Evolutionary conservation across 2,329 filamentous ascomycete genomes (phyloP), one percentile per base, ranked within the genome.

Genomic region (Thelonectria blattea): DNA sequence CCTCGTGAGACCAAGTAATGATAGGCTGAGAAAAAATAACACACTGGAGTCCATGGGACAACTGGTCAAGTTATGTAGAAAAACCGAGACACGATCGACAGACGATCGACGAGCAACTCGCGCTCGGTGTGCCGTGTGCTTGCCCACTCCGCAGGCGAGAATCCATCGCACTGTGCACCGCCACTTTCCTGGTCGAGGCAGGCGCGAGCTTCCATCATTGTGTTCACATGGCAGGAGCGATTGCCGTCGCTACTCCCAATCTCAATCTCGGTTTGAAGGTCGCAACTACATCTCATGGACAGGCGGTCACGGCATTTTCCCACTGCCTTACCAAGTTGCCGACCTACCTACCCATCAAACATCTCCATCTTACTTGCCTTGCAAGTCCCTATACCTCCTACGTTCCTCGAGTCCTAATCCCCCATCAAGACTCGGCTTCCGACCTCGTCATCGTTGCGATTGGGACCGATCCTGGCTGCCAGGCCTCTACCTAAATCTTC

Each of bases 121-220:
- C 51, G 32, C 56, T 50, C 54, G 11, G 15, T 14, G 10, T n/a
- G 12, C 11, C 34, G 56, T 43, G 8, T 41, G n/a, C 51, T 20
- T 43, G 5, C 17, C 32, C 15, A 30, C 30, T 58, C 30, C 22
- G 34, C 34, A 3, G 34, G 34, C 11, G 37, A 37, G 27, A 43
- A 53, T 59, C 57, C 53, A 24, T 42, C 69, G 60, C 69, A 71
- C 69, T 71, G 69, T 70, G 60, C 58, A 54, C 70, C 59, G 68
- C 69, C 69, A 70, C 68, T 66, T 71, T 65, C 66, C 66, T 67
- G 64, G 53, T 37, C 22, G 50, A 48, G 22, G 15, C 42, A 30
- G 34, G 15, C 10, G 34, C 12, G 34, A 15, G 34, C 34, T 53
- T 39, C 48, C 6, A 10, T 5, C 24, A 42, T 45, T 39, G 39